Percentiles rank a stretch among this genome's conserved stretches.
phyloP scores from a whole-genome alignment of 163 green algal genomes.

The Scenedesmus sp. region DNA sequence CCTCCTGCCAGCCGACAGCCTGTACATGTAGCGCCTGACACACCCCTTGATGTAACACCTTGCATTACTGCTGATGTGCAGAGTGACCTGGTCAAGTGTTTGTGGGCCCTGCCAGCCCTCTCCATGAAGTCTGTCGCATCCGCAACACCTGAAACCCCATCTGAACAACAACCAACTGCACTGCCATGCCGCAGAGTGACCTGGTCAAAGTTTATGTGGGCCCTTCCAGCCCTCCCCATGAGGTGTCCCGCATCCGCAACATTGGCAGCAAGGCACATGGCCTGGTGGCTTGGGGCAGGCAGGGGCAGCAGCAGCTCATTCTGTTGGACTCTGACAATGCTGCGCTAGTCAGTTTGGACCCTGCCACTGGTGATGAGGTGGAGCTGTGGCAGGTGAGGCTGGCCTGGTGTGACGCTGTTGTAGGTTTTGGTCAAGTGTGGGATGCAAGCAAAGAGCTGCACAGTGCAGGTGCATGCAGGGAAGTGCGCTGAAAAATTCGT shows the following conservation, averaged over 20 bases:
- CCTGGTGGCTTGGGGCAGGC: conserved; percentile 31
- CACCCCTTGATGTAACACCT: neutral
- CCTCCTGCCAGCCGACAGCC: too few relatives aligned
- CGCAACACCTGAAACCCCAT: neutral
- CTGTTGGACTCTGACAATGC: conserved; percentile 33
- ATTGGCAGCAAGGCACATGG: conserved; percentile 51
- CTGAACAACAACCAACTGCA: neutral
- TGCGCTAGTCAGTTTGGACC: conserved; percentile 22
- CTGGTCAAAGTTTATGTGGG: conserved; percentile 51
- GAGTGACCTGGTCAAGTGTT: neutral
- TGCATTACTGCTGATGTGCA: neutral
- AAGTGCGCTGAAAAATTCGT: too few relatives aligned
- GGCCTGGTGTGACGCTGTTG: conserved; percentile 13
- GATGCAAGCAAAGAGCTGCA: neutral
- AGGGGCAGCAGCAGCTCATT: neutral
- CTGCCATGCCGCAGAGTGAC: conserved; percentile 47
- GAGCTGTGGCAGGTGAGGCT: conserved; percentile 33
- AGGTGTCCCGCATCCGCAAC: conserved; percentile 22
- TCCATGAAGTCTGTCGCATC: neutral
- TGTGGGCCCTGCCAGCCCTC: neutral
- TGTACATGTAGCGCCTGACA: too few relatives aligned
- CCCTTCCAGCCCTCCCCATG: neutral
- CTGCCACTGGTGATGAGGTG: neutral
- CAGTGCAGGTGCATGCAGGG: too few relatives aligned
- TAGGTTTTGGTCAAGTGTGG: neutral